phyloP scores from a whole-genome alignment of 148 eudicot genomes.

The Rhododendron simsii region DNA sequence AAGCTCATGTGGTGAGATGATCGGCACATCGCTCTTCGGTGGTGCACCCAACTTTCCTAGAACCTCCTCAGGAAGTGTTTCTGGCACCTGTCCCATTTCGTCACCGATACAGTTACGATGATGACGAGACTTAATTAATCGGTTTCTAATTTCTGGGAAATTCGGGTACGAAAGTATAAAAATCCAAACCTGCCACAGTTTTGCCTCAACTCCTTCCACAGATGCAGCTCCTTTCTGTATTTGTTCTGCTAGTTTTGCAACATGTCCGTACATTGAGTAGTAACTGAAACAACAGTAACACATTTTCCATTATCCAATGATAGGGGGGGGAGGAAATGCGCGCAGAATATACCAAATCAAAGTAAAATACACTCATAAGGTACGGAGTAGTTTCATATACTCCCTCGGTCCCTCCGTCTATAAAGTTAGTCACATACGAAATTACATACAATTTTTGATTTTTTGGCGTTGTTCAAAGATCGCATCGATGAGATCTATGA shows the following conservation, averaged over 20 bases:
- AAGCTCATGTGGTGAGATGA: slow-evolving; percentile 49
- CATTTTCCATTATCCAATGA: not conserved
- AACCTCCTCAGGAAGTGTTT: slow-evolving; percentile 51
- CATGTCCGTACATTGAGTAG: slow-evolving; percentile 79
- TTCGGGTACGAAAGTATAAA: not conserved
- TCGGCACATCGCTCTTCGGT: slow-evolving; percentile 57
- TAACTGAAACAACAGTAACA: slow-evolving; percentile 32
- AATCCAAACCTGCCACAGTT: slow-evolving; percentile 65
- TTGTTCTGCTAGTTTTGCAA: slow-evolving; percentile 60
- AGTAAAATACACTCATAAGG: too few relatives aligned
- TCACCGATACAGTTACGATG: not conserved
- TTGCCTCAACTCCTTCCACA: slow-evolving; percentile 82
- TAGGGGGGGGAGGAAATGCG: too few relatives aligned
- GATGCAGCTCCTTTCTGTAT: slow-evolving; percentile 74
- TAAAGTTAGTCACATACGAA: too few relatives aligned
- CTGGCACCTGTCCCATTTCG: slow-evolving; percentile 46
- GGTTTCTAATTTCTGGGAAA: not conserved
- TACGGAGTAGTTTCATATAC: too few relatives aligned
- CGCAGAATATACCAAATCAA: not conserved
- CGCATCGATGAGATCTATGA: too few relatives aligned
- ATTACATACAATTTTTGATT: too few relatives aligned
- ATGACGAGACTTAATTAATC: not conserved
- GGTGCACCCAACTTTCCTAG: slow-evolving; percentile 71
- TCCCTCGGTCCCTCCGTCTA: too few relatives aligned
- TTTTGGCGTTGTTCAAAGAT: too few relatives aligned